Percentiles rank a stretch among this genome's conserved stretches.
phyloP scores from a whole-genome alignment of 768 basidiomycete genomes.

The Mycena latifolia region DNA sequence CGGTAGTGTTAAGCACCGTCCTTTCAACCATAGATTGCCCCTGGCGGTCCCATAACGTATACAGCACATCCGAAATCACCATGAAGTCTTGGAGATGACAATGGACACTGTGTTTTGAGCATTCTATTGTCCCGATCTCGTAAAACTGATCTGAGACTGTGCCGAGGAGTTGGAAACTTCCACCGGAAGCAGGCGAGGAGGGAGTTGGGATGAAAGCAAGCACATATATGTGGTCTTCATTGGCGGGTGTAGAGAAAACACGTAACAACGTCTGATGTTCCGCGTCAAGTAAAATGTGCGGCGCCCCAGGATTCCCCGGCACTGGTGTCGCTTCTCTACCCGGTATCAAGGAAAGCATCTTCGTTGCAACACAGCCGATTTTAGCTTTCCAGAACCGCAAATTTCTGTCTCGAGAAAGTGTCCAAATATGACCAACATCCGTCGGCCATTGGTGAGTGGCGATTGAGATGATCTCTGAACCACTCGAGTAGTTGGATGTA shows the following conservation, averaged over 20 bases:
- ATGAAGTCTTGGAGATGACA: slow-evolving; percentile 85
- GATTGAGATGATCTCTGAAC: slow-evolving; percentile 76
- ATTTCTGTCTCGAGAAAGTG: slow-evolving; percentile 88
- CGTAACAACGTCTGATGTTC: slow-evolving; percentile 74
- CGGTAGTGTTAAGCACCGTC: slow-evolving; percentile 58
- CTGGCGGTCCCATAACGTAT: slow-evolving; percentile 85
- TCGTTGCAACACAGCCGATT: slow-evolving; percentile 78
- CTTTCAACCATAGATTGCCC: slow-evolving; percentile 79
- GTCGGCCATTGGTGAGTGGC: slow-evolving; percentile 83
- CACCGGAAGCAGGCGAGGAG: slow-evolving; percentile 74
- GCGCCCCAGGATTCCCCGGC: slow-evolving; percentile 44
- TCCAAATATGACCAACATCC: slow-evolving; percentile 82
- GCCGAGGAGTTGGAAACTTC: slow-evolving; percentile 80
- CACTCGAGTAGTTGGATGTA: slow-evolving; percentile 58
- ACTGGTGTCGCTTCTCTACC: slow-evolving; percentile 48
- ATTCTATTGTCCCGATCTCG: slow-evolving; percentile 69
- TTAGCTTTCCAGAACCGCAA: slow-evolving; percentile 88
- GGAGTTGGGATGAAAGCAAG: slow-evolving; percentile 82
- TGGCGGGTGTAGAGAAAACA: slow-evolving; percentile 63
- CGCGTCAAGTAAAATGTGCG: slow-evolving; percentile 67
- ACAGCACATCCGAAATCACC: slow-evolving; percentile 67
- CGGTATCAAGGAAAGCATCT: slow-evolving; percentile 57
- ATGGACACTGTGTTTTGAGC: slow-evolving; percentile 70
- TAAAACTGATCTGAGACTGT: slow-evolving; percentile 69
- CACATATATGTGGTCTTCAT: slow-evolving; percentile 69